phyloP scores from a whole-genome alignment of 1,284 basidiomycete genomes.

The Singerocomus inundabilis region DNA sequence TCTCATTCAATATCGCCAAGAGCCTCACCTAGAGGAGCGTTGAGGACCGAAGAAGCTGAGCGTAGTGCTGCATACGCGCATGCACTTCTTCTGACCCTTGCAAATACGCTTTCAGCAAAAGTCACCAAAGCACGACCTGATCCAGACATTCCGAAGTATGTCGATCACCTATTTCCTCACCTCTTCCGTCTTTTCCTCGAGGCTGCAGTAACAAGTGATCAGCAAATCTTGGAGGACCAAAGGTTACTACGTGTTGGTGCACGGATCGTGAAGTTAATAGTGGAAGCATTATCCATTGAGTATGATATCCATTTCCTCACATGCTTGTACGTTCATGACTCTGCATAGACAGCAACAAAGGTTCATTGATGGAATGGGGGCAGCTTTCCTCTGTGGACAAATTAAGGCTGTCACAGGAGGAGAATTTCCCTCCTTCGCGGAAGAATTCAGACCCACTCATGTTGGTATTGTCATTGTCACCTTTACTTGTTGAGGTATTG shows the following conservation, averaged over 20 bases:
- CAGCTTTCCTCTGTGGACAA: constrained; percentile 61
- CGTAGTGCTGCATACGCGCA: constrained; percentile 76
- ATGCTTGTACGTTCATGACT: constrained; percentile 13
- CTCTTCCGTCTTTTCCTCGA: constrained; percentile 72
- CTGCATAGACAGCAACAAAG: constrained; percentile 52
- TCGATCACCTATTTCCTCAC: constrained; percentile 69
- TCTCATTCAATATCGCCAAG: constrained; percentile 31
- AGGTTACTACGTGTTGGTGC: constrained; percentile 66
- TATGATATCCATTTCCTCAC: constrained; percentile 40
- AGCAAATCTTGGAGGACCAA: constrained; percentile 50
- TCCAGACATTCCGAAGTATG: constrained; percentile 75
- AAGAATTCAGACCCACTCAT: constrained; percentile 25
- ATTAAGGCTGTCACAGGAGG: constrained; percentile 54
- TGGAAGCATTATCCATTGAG: constrained; percentile 62
- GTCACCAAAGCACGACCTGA: constrained; percentile 49
- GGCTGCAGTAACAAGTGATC: constrained; percentile 45
- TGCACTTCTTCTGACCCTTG: constrained; percentile 73
- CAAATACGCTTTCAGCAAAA: constrained; percentile 66
- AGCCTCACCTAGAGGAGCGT: constrained; percentile 5
- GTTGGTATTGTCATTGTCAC: constrained; percentile 19
- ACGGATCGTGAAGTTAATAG: constrained; percentile 66
- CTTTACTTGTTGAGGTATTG: neutral
- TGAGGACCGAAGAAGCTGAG: constrained; percentile 27
- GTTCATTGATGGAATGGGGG: constrained; percentile 52
- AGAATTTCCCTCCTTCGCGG: constrained; percentile 19